Evolutionary conservation across 2,329 filamentous ascomycete species (phyloP).

Genomic region (Colletotrichum acutatum): DNA sequence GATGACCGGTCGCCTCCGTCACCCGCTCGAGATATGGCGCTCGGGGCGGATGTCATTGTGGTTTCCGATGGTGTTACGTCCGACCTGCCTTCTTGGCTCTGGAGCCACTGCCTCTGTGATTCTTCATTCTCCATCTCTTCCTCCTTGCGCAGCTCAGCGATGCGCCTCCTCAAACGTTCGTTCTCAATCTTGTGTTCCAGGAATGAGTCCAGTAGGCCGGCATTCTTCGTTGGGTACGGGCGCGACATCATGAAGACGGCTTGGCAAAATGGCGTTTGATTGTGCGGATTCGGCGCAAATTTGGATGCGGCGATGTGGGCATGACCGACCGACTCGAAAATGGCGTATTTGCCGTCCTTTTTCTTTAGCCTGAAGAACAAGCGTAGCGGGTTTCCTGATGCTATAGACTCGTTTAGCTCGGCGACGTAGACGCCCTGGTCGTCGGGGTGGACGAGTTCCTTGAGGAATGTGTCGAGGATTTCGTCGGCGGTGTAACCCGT

Average conservation of each 20-base stretch:
- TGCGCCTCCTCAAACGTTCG: conserved; percentile 84
- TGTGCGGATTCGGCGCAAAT: conserved; percentile 70
- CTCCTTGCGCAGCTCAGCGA: conserved; percentile 85
- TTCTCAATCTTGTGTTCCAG: conserved; percentile 98
- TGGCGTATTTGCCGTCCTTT: conserved; percentile 76
- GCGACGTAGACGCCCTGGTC: conserved; percentile 85
- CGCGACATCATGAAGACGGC: conserved; percentile 95
- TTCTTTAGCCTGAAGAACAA: conserved; percentile 89
- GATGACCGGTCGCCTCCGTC: conserved; percentile 74
- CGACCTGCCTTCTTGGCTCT: conserved; percentile 66
- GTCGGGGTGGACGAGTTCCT: conserved; percentile 86
- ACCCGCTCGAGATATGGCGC: conserved; percentile 49
- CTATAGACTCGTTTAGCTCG: conserved; percentile 90
- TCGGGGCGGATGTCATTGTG: conserved; percentile 48
- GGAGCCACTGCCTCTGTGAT: conserved; percentile 69
- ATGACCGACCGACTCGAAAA: conserved; percentile 94
- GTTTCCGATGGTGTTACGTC: conserved; percentile 64
- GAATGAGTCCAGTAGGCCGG: conserved; percentile 87
- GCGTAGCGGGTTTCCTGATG: conserved; percentile 80
- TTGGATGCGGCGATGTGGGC: conserved; percentile 83
- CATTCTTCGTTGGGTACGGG: conserved; percentile 90
- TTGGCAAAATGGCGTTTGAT: conserved; percentile 78
- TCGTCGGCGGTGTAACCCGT: conserved; percentile 81
- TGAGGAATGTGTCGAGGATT: conserved; percentile 79
- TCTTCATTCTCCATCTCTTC: conserved; percentile 83